Percentiles rank a stretch among this genome's conserved stretches.
Conservation (phyloP, 305 asterid species). For the Fraxinus sp. region DNA sequence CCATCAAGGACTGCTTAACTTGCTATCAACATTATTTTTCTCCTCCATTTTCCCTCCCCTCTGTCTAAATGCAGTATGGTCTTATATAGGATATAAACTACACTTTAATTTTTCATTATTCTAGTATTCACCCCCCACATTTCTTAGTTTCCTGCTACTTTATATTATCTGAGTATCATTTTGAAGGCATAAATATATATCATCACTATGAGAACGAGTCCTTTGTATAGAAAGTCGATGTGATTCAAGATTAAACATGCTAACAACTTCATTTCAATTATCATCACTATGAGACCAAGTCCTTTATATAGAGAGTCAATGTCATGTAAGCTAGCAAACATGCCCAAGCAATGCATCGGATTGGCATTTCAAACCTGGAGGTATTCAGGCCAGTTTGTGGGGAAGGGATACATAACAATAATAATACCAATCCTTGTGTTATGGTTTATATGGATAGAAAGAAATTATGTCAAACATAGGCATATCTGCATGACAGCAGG, state of each 20-base stretch:
- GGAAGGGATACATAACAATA: not conserved
- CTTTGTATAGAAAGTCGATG: not conserved
- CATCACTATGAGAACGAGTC: not conserved
- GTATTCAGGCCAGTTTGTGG: not conserved
- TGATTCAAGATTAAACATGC: not conserved
- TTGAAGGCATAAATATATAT: not conserved
- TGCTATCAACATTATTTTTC: not conserved
- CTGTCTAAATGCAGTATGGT: not conserved
- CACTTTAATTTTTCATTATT: not conserved
- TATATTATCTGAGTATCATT: not conserved
- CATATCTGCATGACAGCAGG: not conserved
- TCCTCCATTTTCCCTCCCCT: not conserved
- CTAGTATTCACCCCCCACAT: not conserved
- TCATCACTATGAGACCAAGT: not conserved
- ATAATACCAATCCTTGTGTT: not conserved
- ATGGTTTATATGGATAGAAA: not conserved
- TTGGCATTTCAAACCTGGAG: not conserved
- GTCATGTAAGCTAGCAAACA: not conserved
- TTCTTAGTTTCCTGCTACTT: not conserved
- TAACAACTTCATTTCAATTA: not conserved
- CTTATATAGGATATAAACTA: not conserved
- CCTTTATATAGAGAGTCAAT: not conserved
- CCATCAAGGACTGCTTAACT: not conserved
- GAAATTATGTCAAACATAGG: not conserved
- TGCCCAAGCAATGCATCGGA: not conserved